Percentiles rank a stretch among this genome's conserved stretches.
Evolutionary conservation across 768 basidiomycete species (phyloP).

Genomic region (Candolleomyces efflorescens): DNA sequence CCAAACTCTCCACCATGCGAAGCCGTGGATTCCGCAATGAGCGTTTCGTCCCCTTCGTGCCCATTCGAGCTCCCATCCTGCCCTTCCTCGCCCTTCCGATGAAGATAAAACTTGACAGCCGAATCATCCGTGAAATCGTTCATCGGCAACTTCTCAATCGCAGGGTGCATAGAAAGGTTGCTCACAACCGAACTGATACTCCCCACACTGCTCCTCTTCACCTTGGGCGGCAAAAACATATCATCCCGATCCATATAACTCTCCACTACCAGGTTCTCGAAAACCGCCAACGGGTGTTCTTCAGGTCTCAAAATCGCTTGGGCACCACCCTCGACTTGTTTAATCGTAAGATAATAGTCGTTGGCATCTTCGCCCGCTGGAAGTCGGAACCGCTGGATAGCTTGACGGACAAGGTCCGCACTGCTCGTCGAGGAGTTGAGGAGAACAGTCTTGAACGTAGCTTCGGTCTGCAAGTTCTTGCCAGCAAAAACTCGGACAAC

Average conservation of each 20-base stretch:
- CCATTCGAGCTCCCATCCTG: slow-evolving; percentile 37
- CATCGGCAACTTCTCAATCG: slow-evolving; percentile 91
- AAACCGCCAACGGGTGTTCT: slow-evolving; percentile 85
- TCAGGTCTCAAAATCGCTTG: slow-evolving; percentile 66
- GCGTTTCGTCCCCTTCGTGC: slow-evolving; percentile 39
- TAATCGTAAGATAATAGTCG: slow-evolving; percentile 87
- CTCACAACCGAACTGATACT: slow-evolving; percentile 93
- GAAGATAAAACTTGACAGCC: slow-evolving; percentile 93
- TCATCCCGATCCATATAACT: slow-evolving; percentile 25
- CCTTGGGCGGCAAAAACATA: slow-evolving; percentile 76
- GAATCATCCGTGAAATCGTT: slow-evolving; percentile 98
- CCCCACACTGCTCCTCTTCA: slow-evolving; percentile 90
- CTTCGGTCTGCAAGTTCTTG: slow-evolving; percentile 84
- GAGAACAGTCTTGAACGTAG: slow-evolving; percentile 97
- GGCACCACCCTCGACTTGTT: slow-evolving; percentile 86
- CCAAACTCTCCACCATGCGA: slow-evolving; percentile 22
- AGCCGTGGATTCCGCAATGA: slow-evolving; percentile 30
- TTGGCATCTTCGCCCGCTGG: slow-evolving; percentile 54
- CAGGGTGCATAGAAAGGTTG: slow-evolving; percentile 91
- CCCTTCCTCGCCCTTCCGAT: slow-evolving; percentile 47
- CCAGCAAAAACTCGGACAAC: slow-evolving; percentile 97
- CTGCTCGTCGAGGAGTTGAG: slow-evolving; percentile 85
- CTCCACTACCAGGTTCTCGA: slow-evolving; percentile 79
- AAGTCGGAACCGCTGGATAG: slow-evolving; percentile 90
- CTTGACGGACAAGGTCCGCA: slow-evolving; percentile 82